Evolutionary conservation across 164 flowering plant genomes (phyloP).

Genomic region (Stephania yunnanensis): DNA sequence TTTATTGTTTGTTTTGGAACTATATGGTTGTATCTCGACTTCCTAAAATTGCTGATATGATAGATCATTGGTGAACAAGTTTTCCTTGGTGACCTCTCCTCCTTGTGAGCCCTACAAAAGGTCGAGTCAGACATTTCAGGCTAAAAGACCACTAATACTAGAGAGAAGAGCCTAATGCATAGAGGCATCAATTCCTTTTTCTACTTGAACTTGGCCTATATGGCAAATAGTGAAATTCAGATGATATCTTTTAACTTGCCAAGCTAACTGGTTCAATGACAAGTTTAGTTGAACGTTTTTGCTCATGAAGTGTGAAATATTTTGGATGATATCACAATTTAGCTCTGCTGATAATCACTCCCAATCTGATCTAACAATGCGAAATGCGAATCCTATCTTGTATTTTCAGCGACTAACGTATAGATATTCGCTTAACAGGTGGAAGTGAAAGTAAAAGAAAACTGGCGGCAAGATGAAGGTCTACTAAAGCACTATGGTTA

Average conservation of each 20-base stretch:
- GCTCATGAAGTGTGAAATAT: background rate
- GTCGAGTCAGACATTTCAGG: too few species aligned
- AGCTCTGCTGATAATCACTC: background rate
- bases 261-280: background rate
- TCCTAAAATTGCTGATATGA: too few species aligned
- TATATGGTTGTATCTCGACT: background rate
- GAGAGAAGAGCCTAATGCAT: too few species aligned
- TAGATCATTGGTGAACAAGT: background rate
- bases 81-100: background rate
- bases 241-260: background rate
- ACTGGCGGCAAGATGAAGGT: constrained; percentile 94
- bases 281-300: background rate
- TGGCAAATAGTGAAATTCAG: background rate
- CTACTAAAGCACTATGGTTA: constrained; percentile 86
- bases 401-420: background rate
- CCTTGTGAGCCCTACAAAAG: too few species aligned
- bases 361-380: background rate
- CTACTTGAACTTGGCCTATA: background rate
- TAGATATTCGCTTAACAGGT: constrained; percentile 36
- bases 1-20: background rate
- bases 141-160: too few species aligned
- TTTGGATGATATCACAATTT: background rate
- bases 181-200: background rate
- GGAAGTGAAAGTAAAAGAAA: constrained; percentile 83
- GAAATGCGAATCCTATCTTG: background rate